Evolutionary conservation across 169 alveolate genomes (phyloP).

Genomic region (Perkinsus olseni): DNA sequence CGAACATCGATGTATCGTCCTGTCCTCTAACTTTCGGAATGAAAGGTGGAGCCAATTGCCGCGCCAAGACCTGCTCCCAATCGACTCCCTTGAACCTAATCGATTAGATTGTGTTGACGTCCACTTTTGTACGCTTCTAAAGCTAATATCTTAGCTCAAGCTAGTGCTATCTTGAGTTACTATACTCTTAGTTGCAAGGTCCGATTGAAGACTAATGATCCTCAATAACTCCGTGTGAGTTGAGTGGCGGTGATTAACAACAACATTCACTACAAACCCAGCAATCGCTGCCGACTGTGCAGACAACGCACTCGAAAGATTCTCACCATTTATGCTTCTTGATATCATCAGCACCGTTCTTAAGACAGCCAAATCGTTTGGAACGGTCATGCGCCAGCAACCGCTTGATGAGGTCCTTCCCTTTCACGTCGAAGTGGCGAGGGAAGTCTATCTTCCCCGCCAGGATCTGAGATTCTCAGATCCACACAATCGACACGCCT

Average conservation of each 20-base stretch:
- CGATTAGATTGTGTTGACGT: too few relatives aligned
- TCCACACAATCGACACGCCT: constrained; percentile 68
- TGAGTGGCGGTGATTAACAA: too few relatives aligned
- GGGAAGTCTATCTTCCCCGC: constrained; percentile 75
- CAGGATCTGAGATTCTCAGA: constrained; percentile 20
- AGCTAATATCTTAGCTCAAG: too few relatives aligned
- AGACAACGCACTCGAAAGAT: too few relatives aligned
- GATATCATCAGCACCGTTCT: constrained; percentile 75
- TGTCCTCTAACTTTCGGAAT: constrained; percentile 49
- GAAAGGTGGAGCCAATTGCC: constrained; percentile 63
- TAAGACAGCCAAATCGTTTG: constrained; percentile 81
- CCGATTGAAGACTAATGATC: too few relatives aligned
- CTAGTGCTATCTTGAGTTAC: too few relatives aligned
- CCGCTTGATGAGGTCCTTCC: constrained; percentile 73
- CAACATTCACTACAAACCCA: too few relatives aligned
- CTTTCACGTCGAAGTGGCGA: constrained; percentile 60
- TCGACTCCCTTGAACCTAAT: constrained; percentile 53
- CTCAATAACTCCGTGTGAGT: too few relatives aligned
- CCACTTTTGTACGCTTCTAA: too few relatives aligned
- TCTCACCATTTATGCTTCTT: constrained; percentile 58
- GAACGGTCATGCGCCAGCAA: constrained; percentile 72
- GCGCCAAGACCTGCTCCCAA: constrained; percentile 51
- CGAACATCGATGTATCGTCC: constrained; percentile 61
- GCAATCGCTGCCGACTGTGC: too few relatives aligned
- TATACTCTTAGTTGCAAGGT: too few relatives aligned